phyloP scores from a whole-genome alignment of 2,329 filamentous ascomycete species.

The Ophiostoma sp. region DNA sequence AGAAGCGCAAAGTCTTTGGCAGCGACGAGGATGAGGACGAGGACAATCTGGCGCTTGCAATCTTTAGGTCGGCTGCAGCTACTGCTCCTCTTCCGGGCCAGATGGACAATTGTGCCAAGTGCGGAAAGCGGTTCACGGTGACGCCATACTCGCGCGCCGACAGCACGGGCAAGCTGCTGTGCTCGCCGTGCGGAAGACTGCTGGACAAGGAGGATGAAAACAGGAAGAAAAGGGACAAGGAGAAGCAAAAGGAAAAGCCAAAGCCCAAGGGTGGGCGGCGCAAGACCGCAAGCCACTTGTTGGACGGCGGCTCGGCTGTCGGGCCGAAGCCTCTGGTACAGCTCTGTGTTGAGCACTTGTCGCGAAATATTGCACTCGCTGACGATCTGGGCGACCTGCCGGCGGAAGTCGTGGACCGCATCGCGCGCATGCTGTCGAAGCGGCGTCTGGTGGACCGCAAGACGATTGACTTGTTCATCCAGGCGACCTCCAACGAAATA shows the following conservation, averaged over 20 bases:
- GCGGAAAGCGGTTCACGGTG: constrained; percentile 84
- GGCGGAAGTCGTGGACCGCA: constrained; percentile 50
- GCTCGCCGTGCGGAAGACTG: constrained; percentile 72
- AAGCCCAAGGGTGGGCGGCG: constrained; percentile 52
- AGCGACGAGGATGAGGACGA: constrained; percentile 42
- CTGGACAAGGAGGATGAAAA: constrained; percentile 55
- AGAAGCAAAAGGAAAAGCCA: constrained; percentile 40
- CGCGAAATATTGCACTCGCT: constrained; percentile 57
- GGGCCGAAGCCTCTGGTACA: constrained; percentile 65
- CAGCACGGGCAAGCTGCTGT: constrained; percentile 71
- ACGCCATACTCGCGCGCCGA: constrained; percentile 81
- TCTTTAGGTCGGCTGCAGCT: constrained; percentile 39
- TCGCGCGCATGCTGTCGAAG: constrained; percentile 56
- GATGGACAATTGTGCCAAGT: constrained; percentile 80
- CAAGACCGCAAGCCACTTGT: constrained; percentile 73
- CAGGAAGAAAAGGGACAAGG: constrained; percentile 46
- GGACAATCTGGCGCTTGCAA: constrained; percentile 44
- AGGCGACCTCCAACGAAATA: constrained; percentile 46
- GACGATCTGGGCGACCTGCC: constrained; percentile 58
- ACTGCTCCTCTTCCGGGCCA: constrained; percentile 65
- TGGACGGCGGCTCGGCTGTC: constrained; percentile 64
- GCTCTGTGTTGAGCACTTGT: constrained; percentile 57
- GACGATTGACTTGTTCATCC: constrained; percentile 54
- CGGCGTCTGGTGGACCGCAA: constrained; percentile 49
- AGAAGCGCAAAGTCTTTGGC: constrained; percentile 36